These are phyloP conservation scores for Vicia faba DNA, from an alignment of 306 rosid genomes.

Conservation along the genomic window DNA sequence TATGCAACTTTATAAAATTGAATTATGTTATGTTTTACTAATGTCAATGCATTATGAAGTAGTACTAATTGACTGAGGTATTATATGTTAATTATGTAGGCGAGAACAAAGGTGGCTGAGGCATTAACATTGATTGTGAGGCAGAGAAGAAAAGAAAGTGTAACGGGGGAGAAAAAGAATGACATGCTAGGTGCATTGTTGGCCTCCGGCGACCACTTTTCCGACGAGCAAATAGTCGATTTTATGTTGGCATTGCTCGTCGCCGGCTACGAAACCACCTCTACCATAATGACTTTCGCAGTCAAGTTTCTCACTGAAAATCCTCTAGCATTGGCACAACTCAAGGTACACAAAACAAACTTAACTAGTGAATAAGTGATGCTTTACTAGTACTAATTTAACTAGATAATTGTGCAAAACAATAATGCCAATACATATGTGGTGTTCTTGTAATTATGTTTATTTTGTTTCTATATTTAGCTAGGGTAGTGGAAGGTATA, in stretches of 20 bases:
- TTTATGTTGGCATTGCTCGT: constrained; percentile 87
- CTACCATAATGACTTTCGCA: constrained; percentile 92
- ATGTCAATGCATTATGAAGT: background rate
- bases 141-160: constrained; percentile 62
- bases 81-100: constrained; percentile 44
- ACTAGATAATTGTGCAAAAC: background rate
- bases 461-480: background rate
- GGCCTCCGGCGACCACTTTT: constrained; percentile 72
- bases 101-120: constrained; percentile 89
- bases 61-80: background rate
- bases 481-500: constrained; percentile 37
- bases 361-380: background rate
- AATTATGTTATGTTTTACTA: background rate
- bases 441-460: background rate
- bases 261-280: constrained; percentile 99
- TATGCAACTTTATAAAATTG: background rate
- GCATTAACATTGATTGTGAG: constrained; percentile 71
- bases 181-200: constrained; percentile 84
- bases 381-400: background rate
- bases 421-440: background rate
- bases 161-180: constrained; percentile 48
- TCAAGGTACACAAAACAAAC: constrained; percentile 51
- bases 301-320: constrained; percentile 90
- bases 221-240: constrained; percentile 87
- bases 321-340: constrained; percentile 85